A percentile compares a stretch with the other conserved stretches of the same genome.
Conservation (phyloP, 2,329 filamentous ascomycete species). For the Cucurbitaria berberidis region DNA sequence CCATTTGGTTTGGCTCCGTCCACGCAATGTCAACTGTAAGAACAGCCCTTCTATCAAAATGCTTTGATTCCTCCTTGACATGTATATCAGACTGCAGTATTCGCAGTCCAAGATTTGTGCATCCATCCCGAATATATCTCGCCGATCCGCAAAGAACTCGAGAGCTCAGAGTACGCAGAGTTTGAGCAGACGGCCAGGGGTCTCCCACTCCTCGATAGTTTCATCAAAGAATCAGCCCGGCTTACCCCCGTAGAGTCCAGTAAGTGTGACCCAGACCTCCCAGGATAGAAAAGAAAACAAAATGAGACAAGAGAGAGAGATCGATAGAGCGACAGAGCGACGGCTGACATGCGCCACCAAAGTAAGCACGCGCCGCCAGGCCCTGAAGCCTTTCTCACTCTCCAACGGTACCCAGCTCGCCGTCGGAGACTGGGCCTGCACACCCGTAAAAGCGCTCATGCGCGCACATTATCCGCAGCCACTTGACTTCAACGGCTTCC, state of each 20-base stretch:
- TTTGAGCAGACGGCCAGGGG: constrained; percentile 19
- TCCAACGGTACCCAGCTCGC: constrained; percentile 22
- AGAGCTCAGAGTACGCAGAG: constrained; percentile 13
- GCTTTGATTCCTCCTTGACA: not conserved
- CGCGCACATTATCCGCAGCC: constrained; percentile 14
- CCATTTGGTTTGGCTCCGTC: constrained; percentile 46
- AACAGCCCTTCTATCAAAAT: not conserved
- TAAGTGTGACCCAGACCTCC: constrained; percentile 5
- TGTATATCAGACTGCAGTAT: constrained; percentile 8
- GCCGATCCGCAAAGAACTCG: constrained; percentile 21
- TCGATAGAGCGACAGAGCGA: too few relatives aligned
- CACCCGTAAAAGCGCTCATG: constrained; percentile 24
- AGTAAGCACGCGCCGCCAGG: constrained; percentile 24
- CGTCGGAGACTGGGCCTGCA: constrained; percentile 25
- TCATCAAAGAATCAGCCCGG: constrained; percentile 17
- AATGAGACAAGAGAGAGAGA: too few relatives aligned
- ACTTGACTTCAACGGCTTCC: constrained; percentile 26
- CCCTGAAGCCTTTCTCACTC: constrained; percentile 20
- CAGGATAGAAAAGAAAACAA: too few relatives aligned
- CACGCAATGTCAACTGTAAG: constrained; percentile 35
- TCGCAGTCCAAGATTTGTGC: constrained; percentile 26
- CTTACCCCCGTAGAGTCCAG: constrained; percentile 25
- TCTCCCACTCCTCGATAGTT: constrained; percentile 29
- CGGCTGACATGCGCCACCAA: too few relatives aligned
- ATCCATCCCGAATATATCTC: constrained; percentile 23